These are phyloP conservation scores for Clarireedia hainanense DNA, from an alignment of 2,329 filamentous ascomycete genomes.

Conservation along the genomic window DNA sequence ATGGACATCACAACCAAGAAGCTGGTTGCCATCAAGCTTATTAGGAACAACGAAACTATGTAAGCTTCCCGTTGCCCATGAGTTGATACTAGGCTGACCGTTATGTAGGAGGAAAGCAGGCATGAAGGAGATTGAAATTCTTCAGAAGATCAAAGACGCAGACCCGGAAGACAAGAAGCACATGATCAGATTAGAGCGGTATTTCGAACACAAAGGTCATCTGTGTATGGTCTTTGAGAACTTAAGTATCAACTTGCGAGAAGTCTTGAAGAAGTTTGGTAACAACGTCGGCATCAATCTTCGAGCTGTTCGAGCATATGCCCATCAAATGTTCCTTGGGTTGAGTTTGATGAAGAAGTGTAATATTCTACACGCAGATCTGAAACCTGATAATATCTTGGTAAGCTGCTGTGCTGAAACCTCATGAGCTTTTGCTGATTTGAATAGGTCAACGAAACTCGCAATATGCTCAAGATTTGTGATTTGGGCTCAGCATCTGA, in stretches of 20 bases:
- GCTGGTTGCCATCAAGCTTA: constrained; percentile 94
- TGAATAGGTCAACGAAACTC: constrained; percentile 62
- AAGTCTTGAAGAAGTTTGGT: constrained; percentile 92
- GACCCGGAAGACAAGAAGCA: constrained; percentile 89
- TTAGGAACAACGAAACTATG: constrained; percentile 92
- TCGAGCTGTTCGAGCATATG: constrained; percentile 77
- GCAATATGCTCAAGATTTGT: constrained; percentile 85
- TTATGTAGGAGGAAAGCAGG: constrained; percentile 64
- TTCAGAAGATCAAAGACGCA: constrained; percentile 76
- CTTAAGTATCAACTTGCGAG: constrained; percentile 83
- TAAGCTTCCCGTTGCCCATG: constrained; percentile 25
- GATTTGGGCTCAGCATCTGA: constrained; percentile 96
- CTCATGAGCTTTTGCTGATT: constrained; percentile 11
- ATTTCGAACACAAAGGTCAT: constrained; percentile 92
- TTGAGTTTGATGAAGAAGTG: constrained; percentile 83
- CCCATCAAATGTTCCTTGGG: constrained; percentile 88
- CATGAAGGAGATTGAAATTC: constrained; percentile 87
- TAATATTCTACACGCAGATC: constrained; percentile 88
- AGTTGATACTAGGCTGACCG: constrained; percentile 19
- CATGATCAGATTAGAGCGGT: constrained; percentile 76
- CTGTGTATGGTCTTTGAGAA: constrained; percentile 97
- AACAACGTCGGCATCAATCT: constrained; percentile 90
- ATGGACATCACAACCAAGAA: constrained; percentile 66
- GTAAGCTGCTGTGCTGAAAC: constrained; percentile 15
- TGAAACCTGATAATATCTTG: constrained; percentile 97